phyloP scores from a whole-genome alignment of 306 rosid species.

The Quercus suber region DNA sequence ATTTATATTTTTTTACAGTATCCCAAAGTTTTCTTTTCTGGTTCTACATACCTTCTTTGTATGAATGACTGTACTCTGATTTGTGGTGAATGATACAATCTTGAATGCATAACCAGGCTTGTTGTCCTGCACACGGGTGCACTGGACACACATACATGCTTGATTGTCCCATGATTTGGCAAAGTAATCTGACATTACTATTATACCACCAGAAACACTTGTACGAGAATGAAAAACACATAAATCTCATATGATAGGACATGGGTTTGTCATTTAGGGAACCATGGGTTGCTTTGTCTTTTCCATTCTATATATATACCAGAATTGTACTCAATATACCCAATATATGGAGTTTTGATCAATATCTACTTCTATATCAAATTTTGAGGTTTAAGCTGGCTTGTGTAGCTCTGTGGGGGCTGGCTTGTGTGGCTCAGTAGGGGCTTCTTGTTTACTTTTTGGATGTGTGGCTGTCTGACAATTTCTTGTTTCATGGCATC shows the following conservation, averaged over 20 bases:
- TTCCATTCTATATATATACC: not conserved
- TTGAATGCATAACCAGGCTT: not conserved
- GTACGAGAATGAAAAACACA: not conserved
- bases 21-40: not conserved
- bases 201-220: not conserved
- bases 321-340: not conserved
- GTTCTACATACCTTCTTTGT: not conserved
- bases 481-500: not conserved
- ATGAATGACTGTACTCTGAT: not conserved
- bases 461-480: not conserved
- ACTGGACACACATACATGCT: not conserved
- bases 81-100: not conserved
- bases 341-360: not conserved
- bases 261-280: not conserved
- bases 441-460: not conserved
- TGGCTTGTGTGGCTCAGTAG: no score
- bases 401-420: not conserved
- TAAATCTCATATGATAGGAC: not conserved
- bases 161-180: not conserved
- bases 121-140: not conserved
- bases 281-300: not conserved
- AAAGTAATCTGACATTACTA: not conserved
- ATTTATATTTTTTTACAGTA: not conserved
- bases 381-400: not conserved
- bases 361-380: not conserved